Percentiles rank a stretch among this genome's conserved stretches.
These are phyloP conservation scores for Neoascochyta sp. DNA, from an alignment of 2,329 filamentous ascomycete genomes.

Conservation along the genomic window DNA sequence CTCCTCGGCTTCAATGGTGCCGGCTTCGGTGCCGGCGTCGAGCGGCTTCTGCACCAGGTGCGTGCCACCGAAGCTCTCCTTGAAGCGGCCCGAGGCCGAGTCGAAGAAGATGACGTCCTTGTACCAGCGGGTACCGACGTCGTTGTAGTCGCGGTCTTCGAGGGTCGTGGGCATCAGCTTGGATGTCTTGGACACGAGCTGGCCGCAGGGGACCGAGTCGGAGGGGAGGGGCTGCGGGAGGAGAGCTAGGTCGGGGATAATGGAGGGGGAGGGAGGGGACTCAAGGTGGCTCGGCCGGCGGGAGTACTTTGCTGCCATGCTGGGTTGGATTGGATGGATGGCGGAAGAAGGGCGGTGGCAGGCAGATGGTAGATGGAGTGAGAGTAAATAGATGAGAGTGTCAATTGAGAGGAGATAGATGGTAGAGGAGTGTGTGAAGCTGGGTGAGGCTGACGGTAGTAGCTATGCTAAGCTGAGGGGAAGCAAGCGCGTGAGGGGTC, in stretches of 20 bases:
- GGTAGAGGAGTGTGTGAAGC: background rate
- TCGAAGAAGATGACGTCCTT: slow-evolving; percentile 36
- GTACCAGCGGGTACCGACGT: slow-evolving; percentile 36
- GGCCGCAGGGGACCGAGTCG: slow-evolving; percentile 26
- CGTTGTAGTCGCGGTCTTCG: slow-evolving; percentile 35
- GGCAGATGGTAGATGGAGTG: slow-evolving; percentile 1
- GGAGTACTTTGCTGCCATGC: slow-evolving; percentile 27
- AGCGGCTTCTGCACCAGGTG: slow-evolving; percentile 29
- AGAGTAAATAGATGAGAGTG: slow-evolving; percentile 7
- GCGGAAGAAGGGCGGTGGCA: too few species aligned
- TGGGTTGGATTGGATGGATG: too few species aligned
- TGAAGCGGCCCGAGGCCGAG: slow-evolving; percentile 19
- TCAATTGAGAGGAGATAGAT: slow-evolving; percentile 5
- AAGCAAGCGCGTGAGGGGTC: slow-evolving; percentile 33
- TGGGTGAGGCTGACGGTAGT: slow-evolving; percentile 2
- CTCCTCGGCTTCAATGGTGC: slow-evolving; percentile 35
- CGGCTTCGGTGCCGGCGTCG: slow-evolving; percentile 24
- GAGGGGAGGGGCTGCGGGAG: slow-evolving; percentile 30
- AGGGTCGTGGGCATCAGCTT: slow-evolving; percentile 27
- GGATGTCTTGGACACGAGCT: slow-evolving; percentile 29
- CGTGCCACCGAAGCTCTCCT: slow-evolving; percentile 29
- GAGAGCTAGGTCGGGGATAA: slow-evolving; percentile 32
- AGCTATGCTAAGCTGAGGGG: slow-evolving; percentile 18
- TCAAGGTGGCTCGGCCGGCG: slow-evolving; percentile 25
- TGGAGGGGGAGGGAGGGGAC: slow-evolving; percentile 28